Percentiles rank a stretch among this genome's conserved stretches.
phyloP scores from a whole-genome alignment of 2,329 filamentous ascomycete genomes.

The Colletotrichum tropicale region DNA sequence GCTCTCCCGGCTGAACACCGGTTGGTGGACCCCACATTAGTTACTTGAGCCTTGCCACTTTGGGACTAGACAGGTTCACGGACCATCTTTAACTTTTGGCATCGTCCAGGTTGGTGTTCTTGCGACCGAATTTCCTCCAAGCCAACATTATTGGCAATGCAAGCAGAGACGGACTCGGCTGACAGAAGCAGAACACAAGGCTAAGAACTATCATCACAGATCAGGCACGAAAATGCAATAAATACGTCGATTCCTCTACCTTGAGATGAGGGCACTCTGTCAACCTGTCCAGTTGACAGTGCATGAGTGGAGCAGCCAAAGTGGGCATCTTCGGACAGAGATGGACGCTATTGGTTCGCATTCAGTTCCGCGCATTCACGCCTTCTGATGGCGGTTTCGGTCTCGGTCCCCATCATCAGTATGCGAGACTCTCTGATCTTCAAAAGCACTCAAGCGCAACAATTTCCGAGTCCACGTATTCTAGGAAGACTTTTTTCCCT shows the following conservation, averaged over 20 bases:
- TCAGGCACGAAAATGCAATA: too few relatives aligned
- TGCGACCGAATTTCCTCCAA: background rate
- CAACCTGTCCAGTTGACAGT: too few relatives aligned
- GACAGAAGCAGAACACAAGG: too few relatives aligned
- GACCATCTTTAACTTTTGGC: background rate
- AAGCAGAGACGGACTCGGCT: too few relatives aligned
- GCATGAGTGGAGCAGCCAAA: background rate
- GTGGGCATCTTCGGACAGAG: background rate
- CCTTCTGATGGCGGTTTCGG: background rate
- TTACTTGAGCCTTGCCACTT: background rate
- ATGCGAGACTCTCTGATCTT: background rate
- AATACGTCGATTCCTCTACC: background rate
- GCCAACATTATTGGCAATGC: background rate
- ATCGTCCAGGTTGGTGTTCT: background rate
- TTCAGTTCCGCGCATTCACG: background rate
- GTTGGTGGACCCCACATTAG: background rate
- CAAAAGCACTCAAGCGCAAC: background rate
- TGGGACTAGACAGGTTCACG: background rate
- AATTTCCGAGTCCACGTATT: background rate
- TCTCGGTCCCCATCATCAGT: background rate
- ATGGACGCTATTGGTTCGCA: background rate
- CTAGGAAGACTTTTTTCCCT: accelerated
- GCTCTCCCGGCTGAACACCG: constrained; percentile 2
- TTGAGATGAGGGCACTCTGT: background rate
- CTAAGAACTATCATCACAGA: too few relatives aligned